A percentile compares a stretch with the other conserved stretches of the same genome.
Conservation (phyloP, 2,329 filamentous ascomycete species). For the Leptographium flavum region DNA sequence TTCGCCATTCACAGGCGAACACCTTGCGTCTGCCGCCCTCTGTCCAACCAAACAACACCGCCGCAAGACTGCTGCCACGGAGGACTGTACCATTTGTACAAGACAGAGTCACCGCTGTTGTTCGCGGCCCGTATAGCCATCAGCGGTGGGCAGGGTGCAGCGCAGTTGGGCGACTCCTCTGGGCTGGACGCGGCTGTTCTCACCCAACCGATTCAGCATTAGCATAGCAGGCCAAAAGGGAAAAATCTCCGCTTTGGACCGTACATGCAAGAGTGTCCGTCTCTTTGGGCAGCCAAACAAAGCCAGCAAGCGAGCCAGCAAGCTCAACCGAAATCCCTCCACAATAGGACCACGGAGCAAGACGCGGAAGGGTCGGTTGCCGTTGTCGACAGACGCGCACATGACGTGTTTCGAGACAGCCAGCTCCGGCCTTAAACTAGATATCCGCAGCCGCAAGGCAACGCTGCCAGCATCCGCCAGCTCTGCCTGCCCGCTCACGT, state of each 20-base stretch:
- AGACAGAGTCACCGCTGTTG: neutral
- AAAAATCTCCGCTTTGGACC: neutral
- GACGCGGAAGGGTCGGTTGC: neutral
- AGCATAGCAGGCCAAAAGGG: neutral
- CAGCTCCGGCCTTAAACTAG: neutral
- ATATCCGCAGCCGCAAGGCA: neutral
- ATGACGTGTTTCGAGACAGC: neutral
- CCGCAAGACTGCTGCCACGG: neutral
- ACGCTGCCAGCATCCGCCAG: neutral
- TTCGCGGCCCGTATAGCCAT: neutral
- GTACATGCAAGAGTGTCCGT: too few relatives aligned
- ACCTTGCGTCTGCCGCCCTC: slow-evolving; percentile 2
- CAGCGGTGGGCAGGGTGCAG: neutral
- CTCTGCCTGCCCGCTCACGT: neutral
- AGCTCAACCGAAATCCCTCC: neutral
- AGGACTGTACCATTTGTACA: neutral
- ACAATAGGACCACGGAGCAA: neutral
- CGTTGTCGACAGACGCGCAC: neutral
- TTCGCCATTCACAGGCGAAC: slow-evolving; percentile 8
- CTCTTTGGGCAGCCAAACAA: neutral
- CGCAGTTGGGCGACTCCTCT: neutral
- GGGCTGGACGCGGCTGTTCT: neutral
- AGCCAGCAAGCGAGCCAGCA: too few relatives aligned
- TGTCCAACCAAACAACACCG: slow-evolving; percentile 1
- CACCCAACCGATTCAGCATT: slow-evolving; percentile 1